These are phyloP conservation scores for Solanum raphanifolium DNA, from an alignment of 257 asterid species.

Conservation along the genomic window DNA sequence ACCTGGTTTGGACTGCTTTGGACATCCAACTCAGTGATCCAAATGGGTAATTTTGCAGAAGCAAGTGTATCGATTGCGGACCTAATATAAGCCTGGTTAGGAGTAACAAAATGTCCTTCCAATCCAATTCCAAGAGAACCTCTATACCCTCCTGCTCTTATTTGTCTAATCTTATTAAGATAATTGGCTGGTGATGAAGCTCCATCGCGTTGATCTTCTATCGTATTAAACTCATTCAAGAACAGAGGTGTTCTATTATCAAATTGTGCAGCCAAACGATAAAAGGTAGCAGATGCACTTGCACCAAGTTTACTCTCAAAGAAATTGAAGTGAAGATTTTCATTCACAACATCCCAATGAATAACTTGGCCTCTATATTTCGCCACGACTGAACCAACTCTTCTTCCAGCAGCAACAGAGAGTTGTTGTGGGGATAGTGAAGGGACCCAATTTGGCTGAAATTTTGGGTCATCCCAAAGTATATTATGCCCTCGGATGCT, in stretches of 20 bases:
- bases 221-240: conserved; percentile 55
- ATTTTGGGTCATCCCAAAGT: conserved; percentile 42
- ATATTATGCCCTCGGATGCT: conserved; percentile 50
- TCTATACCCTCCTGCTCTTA: conserved; percentile 20
- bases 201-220: conserved; percentile 33
- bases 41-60: conserved; percentile 39
- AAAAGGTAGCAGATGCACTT: conserved; percentile 25
- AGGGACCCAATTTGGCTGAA: conserved; percentile 34
- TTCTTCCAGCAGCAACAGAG: conserved; percentile 12
- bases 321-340: conserved; percentile 43
- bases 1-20: conserved; percentile 30
- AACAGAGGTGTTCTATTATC: conserved; percentile 37
- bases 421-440: conserved; percentile 17
- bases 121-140: conserved; percentile 32
- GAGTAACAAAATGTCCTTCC: conserved; percentile 26
- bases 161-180: conserved; percentile 26
- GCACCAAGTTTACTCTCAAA: conserved; percentile 33
- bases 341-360: conserved; percentile 71
- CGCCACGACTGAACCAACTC: conserved; percentile 28
- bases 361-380: conserved; percentile 38
- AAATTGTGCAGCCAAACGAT: conserved; percentile 13
- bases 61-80: conserved; percentile 39
- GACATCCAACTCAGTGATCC: conserved; percentile 73
- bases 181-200: conserved; percentile 32
- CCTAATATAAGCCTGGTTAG: conserved; percentile 33